Evolutionary conservation across 768 basidiomycete genomes (phyloP).

Genomic region (Xanthoconium stramineum): DNA sequence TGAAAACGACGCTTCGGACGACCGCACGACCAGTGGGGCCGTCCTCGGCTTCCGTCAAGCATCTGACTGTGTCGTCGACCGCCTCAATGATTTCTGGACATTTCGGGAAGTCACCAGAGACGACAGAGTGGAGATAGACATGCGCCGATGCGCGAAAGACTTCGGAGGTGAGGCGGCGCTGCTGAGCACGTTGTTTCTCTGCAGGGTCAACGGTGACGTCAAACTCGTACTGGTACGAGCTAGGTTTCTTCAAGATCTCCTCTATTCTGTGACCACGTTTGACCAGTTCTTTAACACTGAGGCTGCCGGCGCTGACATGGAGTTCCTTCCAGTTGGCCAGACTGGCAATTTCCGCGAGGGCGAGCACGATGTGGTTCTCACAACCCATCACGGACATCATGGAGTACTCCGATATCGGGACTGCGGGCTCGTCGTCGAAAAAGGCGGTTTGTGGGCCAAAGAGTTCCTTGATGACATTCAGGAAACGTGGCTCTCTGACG

Average conservation of each 20-base stretch:
- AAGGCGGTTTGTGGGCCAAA: constrained; percentile 35
- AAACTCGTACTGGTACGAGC: background rate
- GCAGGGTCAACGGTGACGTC: constrained; percentile 1
- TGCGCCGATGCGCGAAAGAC: constrained; percentile 73
- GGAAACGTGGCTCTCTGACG: constrained; percentile 54
- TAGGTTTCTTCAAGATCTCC: constrained; percentile 24
- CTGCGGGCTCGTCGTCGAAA: constrained; percentile 37
- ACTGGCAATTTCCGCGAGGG: constrained; percentile 67
- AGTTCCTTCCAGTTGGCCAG: constrained; percentile 65
- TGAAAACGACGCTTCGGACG: constrained; percentile 75
- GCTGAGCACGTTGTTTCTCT: constrained; percentile 25
- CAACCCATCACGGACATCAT: constrained; percentile 88
- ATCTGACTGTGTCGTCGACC: constrained; percentile 51
- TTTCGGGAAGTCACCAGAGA: constrained; percentile 68
- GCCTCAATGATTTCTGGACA: constrained; percentile 58
- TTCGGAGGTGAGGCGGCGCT: constrained; percentile 46
- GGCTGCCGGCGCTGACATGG: constrained; percentile 37
- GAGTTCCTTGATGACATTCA: constrained; percentile 51
- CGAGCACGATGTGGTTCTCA: constrained; percentile 75
- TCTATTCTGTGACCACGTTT: constrained; percentile 52
- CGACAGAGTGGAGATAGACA: constrained; percentile 73
- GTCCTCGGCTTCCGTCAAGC: constrained; percentile 39
- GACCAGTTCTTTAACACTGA: constrained; percentile 63
- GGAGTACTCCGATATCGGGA: constrained; percentile 43
- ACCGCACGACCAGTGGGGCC: constrained; percentile 48